Evolutionary conservation across 805 yeast genomes (phyloP), one percentile per base, ranked within the genome.

Genomic region (Starmerella bombi): DNA sequence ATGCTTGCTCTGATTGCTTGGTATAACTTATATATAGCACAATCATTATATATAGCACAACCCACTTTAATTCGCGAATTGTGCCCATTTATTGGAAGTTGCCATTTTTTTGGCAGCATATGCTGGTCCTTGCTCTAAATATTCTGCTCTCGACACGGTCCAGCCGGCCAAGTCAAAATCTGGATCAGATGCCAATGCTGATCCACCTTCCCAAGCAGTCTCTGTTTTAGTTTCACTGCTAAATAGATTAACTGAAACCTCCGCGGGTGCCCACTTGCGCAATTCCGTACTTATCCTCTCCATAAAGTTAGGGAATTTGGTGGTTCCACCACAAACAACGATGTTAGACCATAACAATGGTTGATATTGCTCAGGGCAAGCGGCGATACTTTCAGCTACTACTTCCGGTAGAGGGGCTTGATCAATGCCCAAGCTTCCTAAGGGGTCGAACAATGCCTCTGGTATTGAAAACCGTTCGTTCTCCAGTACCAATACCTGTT

Each of bases 381-480:
- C 63, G 53, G 71, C 66, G 4, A 91, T 65, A 22, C 81, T 65
- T 44, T 82, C 84, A 32, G 77, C 71, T 2, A 83, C 71, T 0
- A 80, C 66, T 44, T 75, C 80, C 0, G 79, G 70, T 17, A 93
- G 59, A 12, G 95, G 96, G 0, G 88, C 75, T 50, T 85, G 77
- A 41, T 77, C 71, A 25, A 88, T 64, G 12, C 82, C 84, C 1
- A 81, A 69, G 41, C 82, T 75, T 5, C 47, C 50, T 45, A 76
- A 81, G 0, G 99, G 98, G 50, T 79, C 85, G 59, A 83, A 86
- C 27, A 81, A 64, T 1, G 82, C 66, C 55, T 91, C 99, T 0
- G 97, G 95, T 2, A 81, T 72, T 2, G 82, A 69, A 59, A 91
- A 88, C 42, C 95, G 61, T 59, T 91, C 99, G 58, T 88, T 96